These are phyloP conservation scores for Nicotiana paniculata DNA, from an alignment of 257 asterid genomes.

Conservation along the genomic window DNA sequence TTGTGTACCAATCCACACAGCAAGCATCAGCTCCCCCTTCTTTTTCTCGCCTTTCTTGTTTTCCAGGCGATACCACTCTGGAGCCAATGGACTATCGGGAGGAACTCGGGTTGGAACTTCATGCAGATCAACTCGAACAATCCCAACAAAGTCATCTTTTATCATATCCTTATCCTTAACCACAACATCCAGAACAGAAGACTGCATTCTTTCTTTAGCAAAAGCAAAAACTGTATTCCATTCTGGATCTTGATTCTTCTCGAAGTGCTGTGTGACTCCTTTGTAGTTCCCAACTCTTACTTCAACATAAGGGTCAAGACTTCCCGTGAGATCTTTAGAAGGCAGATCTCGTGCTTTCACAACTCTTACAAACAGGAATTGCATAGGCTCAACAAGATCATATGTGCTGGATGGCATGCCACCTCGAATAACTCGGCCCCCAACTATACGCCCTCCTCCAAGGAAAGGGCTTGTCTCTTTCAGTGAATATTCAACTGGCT, in stretches of 20 bases:
- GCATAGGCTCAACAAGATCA: constrained; percentile 94
- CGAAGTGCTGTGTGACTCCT: constrained; percentile 76
- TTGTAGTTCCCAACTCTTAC: constrained; percentile 82
- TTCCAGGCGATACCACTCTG: constrained; percentile 83
- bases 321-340: constrained; percentile 55
- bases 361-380: constrained; percentile 78
- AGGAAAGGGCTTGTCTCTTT: constrained; percentile 83
- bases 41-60: constrained; percentile 58
- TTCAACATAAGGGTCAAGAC: constrained; percentile 88
- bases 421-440: constrained; percentile 51
- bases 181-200: constrained; percentile 58
- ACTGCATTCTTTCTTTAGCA: constrained; percentile 64
- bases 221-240: constrained; percentile 87
- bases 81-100: constrained; percentile 97
- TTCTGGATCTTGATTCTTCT: constrained; percentile 63
- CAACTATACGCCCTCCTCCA: constrained; percentile 75
- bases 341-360: constrained; percentile 80
- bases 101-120: constrained; percentile 84
- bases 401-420: constrained; percentile 52
- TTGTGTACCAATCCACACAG: constrained; percentile 94
- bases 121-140: constrained; percentile 48
- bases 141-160: constrained; percentile 76
- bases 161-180: constrained; percentile 68
- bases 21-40: constrained; percentile 79
- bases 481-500: constrained; percentile 52